phyloP scores from a whole-genome alignment of 805 yeast species.

The Candida hungchunana region DNA sequence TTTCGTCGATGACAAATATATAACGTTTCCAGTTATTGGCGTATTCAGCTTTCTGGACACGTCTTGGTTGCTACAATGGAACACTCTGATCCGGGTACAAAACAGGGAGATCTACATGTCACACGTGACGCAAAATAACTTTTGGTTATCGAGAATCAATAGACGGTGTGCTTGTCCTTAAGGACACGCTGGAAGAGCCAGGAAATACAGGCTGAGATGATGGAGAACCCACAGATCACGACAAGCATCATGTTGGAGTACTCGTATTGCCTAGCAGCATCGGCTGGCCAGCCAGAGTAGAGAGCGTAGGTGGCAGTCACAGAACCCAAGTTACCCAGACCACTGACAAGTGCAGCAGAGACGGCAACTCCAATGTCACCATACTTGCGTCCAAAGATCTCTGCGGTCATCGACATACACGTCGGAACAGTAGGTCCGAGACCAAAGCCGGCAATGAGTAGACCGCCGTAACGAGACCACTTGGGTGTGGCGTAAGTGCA shows the following conservation, averaged over 20 bases:
- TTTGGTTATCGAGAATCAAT: too few relatives aligned
- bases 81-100: too few relatives aligned
- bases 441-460: conserved; percentile 80
- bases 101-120: too few relatives aligned
- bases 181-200: conserved; percentile 15
- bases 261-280: conserved; percentile 52
- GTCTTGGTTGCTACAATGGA: too few relatives aligned
- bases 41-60: too few relatives aligned
- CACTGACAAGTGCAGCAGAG: conserved; percentile 77
- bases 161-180: conserved; percentile 14
- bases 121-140: too few relatives aligned
- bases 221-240: conserved; percentile 69
- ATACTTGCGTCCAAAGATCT: conserved; percentile 62
- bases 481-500: conserved; percentile 68
- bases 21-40: too few relatives aligned
- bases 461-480: conserved; percentile 79
- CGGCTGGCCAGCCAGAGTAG: conserved; percentile 85
- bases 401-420: conserved; percentile 79
- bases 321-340: conserved; percentile 82
- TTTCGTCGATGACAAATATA: too few relatives aligned
- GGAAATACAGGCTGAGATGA: conserved; percentile 40
- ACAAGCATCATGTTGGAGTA: conserved; percentile 84
- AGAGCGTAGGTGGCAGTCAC: conserved; percentile 84
- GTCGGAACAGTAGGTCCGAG: conserved; percentile 90
- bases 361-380: conserved; percentile 87